A percentile compares a stretch with the other conserved stretches of the same genome.
These are phyloP conservation scores for Chalciporus pseudorubinellus DNA, from an alignment of 768 basidiomycete genomes.

Conservation along the genomic window DNA sequence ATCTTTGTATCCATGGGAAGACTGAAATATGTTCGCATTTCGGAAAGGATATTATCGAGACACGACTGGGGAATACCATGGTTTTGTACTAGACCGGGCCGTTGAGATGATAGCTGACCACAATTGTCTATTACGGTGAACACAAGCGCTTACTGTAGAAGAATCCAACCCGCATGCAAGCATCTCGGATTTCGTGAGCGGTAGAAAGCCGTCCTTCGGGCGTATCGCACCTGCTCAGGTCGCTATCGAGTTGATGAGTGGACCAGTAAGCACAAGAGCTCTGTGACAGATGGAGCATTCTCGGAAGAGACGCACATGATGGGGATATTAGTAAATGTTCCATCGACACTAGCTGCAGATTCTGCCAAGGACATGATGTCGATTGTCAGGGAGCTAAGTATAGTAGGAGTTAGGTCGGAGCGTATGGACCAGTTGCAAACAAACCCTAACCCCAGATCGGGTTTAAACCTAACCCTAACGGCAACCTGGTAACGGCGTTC, in stretches of 20 bases:
- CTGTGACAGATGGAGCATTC: no score
- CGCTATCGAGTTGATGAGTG: slow-evolving; percentile 9
- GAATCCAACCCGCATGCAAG: slow-evolving; percentile 81
- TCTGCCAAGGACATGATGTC: slow-evolving; percentile 21
- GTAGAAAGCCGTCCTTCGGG: slow-evolving; percentile 40
- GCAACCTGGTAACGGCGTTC: not conserved
- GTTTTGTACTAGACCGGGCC: slow-evolving; percentile 58
- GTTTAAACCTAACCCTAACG: not conserved
- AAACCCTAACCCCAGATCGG: slow-evolving; percentile 23
- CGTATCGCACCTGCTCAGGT: slow-evolving; percentile 19
- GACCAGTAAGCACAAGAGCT: no score
- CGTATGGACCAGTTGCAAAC: no score
- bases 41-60: slow-evolving; percentile 45
- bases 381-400: no score
- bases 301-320: slow-evolving; percentile 20
- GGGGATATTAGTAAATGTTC: slow-evolving; percentile 25
- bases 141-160: slow-evolving; percentile 59
- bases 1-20: slow-evolving; percentile 62
- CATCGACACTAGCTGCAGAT: slow-evolving; percentile 14
- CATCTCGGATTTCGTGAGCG: slow-evolving; percentile 61
- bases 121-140: not conserved
- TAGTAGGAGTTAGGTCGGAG: no score
- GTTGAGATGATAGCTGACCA: not conserved
- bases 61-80: slow-evolving; percentile 63
- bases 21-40: slow-evolving; percentile 63